phyloP scores from a whole-genome alignment of 2,329 filamentous ascomycete species.

The Trichoderma sp. region DNA sequence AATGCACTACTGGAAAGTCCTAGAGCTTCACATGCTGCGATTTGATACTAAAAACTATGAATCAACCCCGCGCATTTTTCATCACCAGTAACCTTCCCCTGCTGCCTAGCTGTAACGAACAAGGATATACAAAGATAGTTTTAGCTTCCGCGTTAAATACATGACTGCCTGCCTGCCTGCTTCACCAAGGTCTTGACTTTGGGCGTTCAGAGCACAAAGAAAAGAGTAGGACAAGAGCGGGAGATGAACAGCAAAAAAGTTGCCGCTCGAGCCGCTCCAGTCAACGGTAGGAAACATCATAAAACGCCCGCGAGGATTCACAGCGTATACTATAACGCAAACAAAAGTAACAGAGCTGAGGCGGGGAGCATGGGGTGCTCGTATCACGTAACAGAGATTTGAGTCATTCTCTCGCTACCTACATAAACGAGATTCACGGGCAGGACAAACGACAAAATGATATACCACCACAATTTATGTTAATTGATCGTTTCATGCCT shows the following conservation, averaged over 20 bases:
- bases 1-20: not conserved
- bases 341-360: not conserved
- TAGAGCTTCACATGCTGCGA: not conserved
- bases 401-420: not conserved
- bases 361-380: not conserved
- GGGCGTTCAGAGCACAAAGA: not conserved
- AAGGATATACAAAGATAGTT: not conserved
- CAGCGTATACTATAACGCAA: not conserved
- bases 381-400: not conserved
- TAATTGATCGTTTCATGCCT: constrained; percentile 1
- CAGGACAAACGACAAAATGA: not conserved
- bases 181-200: not conserved
- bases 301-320: not conserved
- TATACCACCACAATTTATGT: not conserved
- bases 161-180: not conserved
- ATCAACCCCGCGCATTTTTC: not conserved
- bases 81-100: not conserved
- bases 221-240: not conserved
- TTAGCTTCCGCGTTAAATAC: not conserved
- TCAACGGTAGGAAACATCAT: not conserved
- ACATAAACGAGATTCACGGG: not conserved
- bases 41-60: not conserved
- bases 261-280: not conserved
- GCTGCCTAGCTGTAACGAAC: not conserved
- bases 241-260: not conserved